Evolutionary conservation across 2,329 filamentous ascomycete species (phyloP).

Genomic region (Xylogone sp.): DNA sequence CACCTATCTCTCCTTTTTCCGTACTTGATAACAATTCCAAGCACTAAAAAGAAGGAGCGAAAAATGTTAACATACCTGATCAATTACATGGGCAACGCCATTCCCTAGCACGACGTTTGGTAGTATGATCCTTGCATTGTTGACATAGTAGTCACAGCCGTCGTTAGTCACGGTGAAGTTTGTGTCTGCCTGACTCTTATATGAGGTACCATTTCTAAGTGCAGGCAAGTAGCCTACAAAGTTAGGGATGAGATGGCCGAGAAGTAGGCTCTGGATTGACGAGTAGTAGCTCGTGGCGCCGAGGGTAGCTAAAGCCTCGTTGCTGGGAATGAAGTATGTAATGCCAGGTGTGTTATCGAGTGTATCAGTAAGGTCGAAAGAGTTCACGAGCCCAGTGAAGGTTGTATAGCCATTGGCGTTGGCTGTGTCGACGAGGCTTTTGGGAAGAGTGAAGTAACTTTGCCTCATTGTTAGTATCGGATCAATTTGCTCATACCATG

Average conservation of each 20-base stretch:
- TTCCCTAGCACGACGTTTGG: conserved; percentile 29
- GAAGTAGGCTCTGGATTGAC: conserved; percentile 25
- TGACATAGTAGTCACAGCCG: conserved; percentile 28
- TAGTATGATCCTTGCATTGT: conserved; percentile 27
- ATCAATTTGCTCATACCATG: too few species aligned
- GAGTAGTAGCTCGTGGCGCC: conserved; percentile 18
- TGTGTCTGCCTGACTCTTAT: conserved; percentile 19
- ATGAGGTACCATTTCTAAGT: conserved; percentile 24
- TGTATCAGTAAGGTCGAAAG: conserved; percentile 27
- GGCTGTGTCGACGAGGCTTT: neutral
- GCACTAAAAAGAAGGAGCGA: too few species aligned
- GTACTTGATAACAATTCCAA: too few species aligned
- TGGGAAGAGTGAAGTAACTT: conserved; percentile 10
- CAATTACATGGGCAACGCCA: conserved; percentile 30
- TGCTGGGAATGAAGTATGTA: conserved; percentile 27
- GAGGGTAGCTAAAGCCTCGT: conserved; percentile 26
- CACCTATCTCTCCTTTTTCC: too few species aligned
- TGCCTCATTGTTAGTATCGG: too few species aligned
- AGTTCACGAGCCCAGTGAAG: conserved; percentile 30
- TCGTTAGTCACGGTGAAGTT: conserved; percentile 28
- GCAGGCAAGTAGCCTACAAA: conserved; percentile 26
- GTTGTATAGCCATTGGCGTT: conserved; percentile 25
- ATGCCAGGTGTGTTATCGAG: conserved; percentile 26
- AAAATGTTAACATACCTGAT: conserved; percentile 11
- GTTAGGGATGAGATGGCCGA: conserved; percentile 29